A percentile compares a stretch with the other conserved stretches of the same genome.
Conservation (phyloP, 176 grass and related monocot species). For the Echinochloa phyllopogon region DNA sequence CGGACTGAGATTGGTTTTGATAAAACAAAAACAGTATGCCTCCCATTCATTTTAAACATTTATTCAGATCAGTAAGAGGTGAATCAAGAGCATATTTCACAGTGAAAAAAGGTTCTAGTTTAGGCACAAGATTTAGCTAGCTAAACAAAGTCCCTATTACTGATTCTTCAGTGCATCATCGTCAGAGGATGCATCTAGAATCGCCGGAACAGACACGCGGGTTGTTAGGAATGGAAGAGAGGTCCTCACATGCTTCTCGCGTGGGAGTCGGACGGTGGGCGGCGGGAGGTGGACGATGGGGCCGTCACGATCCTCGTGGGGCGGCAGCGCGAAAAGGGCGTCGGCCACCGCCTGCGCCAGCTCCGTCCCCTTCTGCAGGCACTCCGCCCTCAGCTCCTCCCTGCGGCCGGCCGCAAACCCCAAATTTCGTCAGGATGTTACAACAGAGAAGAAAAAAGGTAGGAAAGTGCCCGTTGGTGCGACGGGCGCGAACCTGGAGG, state of each 20-base stretch:
- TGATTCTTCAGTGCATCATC: not conserved
- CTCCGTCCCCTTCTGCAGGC: constrained; percentile 72
- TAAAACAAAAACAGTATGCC: not conserved
- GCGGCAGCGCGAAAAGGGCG: constrained; percentile 71
- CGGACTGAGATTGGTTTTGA: not conserved
- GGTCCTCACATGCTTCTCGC: constrained; percentile 82
- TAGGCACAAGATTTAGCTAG: not conserved
- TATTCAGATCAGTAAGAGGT: not conserved
- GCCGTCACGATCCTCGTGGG: constrained; percentile 65
- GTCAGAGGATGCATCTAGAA: not conserved
- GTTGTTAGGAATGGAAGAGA: not conserved
- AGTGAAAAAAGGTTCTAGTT: not conserved
- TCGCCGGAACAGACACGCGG: not conserved
- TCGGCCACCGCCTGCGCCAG: constrained; percentile 81
- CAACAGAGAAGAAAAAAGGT: not conserved
- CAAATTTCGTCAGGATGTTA: not conserved
- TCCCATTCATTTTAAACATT: not conserved
- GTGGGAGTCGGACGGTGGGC: constrained; percentile 63
- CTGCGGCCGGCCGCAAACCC: constrained; percentile 31
- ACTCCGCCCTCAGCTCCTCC: constrained; percentile 62
- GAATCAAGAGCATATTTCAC: not conserved
- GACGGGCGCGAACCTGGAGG: constrained; percentile 42
- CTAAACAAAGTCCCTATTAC: not conserved
- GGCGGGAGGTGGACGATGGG: constrained; percentile 69
- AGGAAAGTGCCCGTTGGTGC: not conserved